phyloP scores from a whole-genome alignment of 305 asterid species.

The Solanum hybrid region DNA sequence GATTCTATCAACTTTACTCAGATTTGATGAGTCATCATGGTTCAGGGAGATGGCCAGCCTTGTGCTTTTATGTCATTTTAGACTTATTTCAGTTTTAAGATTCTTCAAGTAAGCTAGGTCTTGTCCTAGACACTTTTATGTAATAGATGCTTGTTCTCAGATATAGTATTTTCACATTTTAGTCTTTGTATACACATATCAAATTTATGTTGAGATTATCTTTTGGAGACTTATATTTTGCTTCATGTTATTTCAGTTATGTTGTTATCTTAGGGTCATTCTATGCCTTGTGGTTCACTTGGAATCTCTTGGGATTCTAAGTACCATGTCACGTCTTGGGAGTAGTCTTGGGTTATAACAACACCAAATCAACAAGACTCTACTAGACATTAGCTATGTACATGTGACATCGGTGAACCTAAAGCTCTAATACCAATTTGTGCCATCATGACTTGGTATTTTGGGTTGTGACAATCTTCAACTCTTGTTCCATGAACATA shows the following conservation, averaged over 20 bases:
- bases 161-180: background rate
- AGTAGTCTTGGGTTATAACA: background rate
- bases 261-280: background rate
- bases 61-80: no score
- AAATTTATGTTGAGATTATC: background rate
- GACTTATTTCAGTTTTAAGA: background rate
- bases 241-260: background rate
- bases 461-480: background rate
- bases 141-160: background rate
- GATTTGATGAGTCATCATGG: background rate
- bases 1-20: background rate
- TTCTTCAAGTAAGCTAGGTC: background rate
- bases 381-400: background rate
- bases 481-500: background rate
- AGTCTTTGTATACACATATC: background rate
- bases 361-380: background rate
- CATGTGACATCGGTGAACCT: background rate
- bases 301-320: background rate
- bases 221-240: background rate
- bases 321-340: background rate
- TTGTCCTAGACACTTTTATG: background rate
- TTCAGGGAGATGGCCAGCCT: background rate
- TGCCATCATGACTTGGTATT: background rate
- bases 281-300: background rate
- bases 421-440: background rate